Evolutionary conservation across 352 stramenopile species (phyloP).

Genomic region (Albugo candida): DNA sequence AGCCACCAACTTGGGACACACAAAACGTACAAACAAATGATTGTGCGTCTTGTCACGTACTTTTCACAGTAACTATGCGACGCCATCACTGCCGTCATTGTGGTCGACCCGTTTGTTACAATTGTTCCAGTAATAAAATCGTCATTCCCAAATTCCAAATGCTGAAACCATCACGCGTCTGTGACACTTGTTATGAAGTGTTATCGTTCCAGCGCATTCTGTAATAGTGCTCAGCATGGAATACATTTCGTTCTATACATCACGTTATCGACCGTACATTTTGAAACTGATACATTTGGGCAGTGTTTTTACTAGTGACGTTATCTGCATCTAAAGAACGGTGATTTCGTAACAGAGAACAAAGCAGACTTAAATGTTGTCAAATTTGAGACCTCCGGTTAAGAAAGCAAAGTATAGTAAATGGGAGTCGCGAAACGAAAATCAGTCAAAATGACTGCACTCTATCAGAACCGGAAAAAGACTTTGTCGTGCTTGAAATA

Average conservation of each 20-base stretch:
- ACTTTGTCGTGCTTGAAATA: conserved; percentile 19
- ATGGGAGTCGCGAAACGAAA: not conserved
- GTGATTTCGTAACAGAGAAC: too few species aligned
- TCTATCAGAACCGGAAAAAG: too few species aligned
- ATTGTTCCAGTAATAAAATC: conserved; percentile 72
- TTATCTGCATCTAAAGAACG: too few species aligned
- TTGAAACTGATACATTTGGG: not conserved
- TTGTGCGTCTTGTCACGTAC: conserved; percentile 49
- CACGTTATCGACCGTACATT: not conserved
- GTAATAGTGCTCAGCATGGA: conserved; percentile 11
- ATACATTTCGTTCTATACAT: not conserved
- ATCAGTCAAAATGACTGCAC: not conserved
- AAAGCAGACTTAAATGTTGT: too few species aligned
- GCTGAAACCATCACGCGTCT: conserved; percentile 49
- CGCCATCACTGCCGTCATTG: conserved; percentile 74
- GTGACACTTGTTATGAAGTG: conserved; percentile 67
- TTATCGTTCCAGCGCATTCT: conserved; percentile 65
- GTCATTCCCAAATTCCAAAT: conserved; percentile 70
- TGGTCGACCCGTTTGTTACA: conserved; percentile 68
- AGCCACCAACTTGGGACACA: conserved; percentile 31
- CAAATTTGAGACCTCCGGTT: too few species aligned
- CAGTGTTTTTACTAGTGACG: not conserved
- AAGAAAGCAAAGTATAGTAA: too few species aligned
- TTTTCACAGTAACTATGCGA: conserved; percentile 64
- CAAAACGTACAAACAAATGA: conserved; percentile 43